Percentiles rank a stretch among this genome's conserved stretches.
phyloP scores from a whole-genome alignment of 2,329 filamentous ascomycete species.

The Xylariaceae sp. region DNA sequence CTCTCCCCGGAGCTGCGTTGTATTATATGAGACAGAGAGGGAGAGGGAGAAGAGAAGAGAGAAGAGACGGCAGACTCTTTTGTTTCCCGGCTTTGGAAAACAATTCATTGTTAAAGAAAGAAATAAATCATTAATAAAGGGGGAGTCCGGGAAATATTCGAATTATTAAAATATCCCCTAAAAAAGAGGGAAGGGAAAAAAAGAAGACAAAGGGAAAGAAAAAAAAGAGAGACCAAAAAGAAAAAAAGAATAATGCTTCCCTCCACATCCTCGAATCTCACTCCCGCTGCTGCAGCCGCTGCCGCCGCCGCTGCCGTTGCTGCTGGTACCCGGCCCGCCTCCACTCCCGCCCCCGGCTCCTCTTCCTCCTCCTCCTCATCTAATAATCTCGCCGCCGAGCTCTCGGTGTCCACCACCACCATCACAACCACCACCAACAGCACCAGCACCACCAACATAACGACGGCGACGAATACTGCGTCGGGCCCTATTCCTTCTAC shows the following conservation, averaged over 20 bases:
- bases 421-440: background rate
- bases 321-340: background rate
- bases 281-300: too few species aligned
- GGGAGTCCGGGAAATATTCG: background rate
- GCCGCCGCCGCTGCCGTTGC: background rate
- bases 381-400: background rate
- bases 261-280: slow-evolving; percentile 6
- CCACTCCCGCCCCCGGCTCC: slow-evolving; percentile 12
- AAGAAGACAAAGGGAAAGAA: background rate
- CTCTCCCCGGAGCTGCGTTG: too few species aligned
- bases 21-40: too few species aligned
- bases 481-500: background rate
- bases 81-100: too few species aligned
- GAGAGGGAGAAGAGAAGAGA: too few species aligned
- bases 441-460: background rate
- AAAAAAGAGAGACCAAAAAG: background rate
- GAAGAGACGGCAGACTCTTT: too few species aligned
- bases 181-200: background rate
- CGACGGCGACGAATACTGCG: background rate
- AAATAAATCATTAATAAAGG: background rate
- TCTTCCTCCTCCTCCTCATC: too few species aligned
- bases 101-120: too few species aligned
- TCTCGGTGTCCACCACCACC: background rate
- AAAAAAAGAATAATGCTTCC: slow-evolving; percentile 15
- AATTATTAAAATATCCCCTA: background rate